Base-by-base conservation (phyloP, 345 rosid genomes). In the Abelmoschus esculentus region DNA sequence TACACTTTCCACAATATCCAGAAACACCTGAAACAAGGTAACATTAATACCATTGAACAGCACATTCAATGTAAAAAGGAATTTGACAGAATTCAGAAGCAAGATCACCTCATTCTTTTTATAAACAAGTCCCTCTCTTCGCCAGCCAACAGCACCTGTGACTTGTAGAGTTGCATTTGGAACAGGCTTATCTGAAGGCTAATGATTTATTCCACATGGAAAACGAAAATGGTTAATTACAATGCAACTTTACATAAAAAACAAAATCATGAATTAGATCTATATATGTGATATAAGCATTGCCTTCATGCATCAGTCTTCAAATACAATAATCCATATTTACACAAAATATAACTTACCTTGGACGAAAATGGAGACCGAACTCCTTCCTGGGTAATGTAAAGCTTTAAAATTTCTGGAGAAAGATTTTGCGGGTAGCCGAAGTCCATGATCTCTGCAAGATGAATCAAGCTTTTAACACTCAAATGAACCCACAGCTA, bases 381-480 rank as follows among this genome's bases (percentile, higher is more conserved):
- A 32, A 56, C 61, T 11, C 61, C 61, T 56, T 56, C 61, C 11
- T 56, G 61, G 11, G 61, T 56, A 40, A 96, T 92, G 77, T 96
- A 96, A 69, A 96, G 91, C 84, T 96, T 96, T 73, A 96, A 83
- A 78, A 96, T 92, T 84, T 96, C 98, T 44, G 99, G 97, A 57
- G 99, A 96, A 50, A 96, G 92, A 77, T 92, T 96, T 76, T 96
- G 99, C 17, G 98, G 99, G 70, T 90, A 90, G 58, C 99, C 99
- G 70, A 95, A 95, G 78, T 92, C 99, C 98, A 95, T 92, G 68
- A 91, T 95, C 77, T 96, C 98, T 96, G 92, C 79, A 90, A 56
- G 6, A 31, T 42, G 15, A 66, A 64, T 17, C 11, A 36, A 74
- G 26, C 32, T 46, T 65, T 46, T 46, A 12, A n/a, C 26, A 50